Base-by-base conservation (phyloP, 208 protist genomes). In the Crithidia sp. region DNA sequence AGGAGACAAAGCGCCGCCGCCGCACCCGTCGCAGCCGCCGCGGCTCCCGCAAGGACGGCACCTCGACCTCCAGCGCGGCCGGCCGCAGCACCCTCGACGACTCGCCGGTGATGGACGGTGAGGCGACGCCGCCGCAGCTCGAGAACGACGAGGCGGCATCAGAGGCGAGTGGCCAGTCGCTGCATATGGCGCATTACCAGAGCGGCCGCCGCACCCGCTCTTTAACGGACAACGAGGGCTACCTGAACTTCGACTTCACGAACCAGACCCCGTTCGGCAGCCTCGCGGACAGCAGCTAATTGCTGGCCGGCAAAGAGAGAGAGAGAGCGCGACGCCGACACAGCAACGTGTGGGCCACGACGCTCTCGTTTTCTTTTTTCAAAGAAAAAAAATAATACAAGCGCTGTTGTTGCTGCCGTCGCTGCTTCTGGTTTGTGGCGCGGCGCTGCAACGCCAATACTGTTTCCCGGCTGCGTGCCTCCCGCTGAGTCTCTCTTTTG, bases 201-300 rank as follows among this genome's bases (percentile, higher is more conserved):
- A 56, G 55, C 12, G 61, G 41, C 5, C 59, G 40, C 0, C 73
- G 28, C 50, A 63, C 55, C 12, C 47, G 37, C 40, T 77, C 73
- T 7, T 52, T 60, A 19, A 54, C 57, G 4, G 73, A 77, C 43
- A 63, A 77, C 58, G 65, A 72, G 17, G 44, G 41, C 16, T 50
- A 67, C 58, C 52, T 77, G 65, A 63, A 77, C 50, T 77, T 77
- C 9, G 65, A 77, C 52, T 77, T 77, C 7, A 72, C 73, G 12
- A 72, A 52, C 43, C 65, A 60, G 12, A 67, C 65, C 14, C 12
- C 56, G n/a, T 50, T 72, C 39, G 62, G 50, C 40, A 77, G 65
- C 50, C 64, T 37, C 3, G 47, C 59, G 2, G 73, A 67, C 41
- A 77, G 65, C 39, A 28, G 45, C 14, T 64, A 41, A 47, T 50